These are phyloP conservation scores for Gaeumannomyces sp. DNA, from an alignment of 2,329 filamentous ascomycete genomes.

Conservation along the genomic window DNA sequence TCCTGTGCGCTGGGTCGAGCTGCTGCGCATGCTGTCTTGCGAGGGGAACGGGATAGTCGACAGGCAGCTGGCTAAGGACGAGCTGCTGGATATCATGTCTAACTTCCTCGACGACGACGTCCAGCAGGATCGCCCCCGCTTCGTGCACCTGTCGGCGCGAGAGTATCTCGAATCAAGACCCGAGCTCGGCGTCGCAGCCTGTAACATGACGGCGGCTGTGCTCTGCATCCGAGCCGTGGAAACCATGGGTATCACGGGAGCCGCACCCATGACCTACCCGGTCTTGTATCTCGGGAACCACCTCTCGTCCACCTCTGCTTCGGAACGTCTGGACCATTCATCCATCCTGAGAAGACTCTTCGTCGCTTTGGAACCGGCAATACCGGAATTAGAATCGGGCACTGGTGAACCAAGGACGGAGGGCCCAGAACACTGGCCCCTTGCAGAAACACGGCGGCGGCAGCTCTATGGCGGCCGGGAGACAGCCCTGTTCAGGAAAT, in stretches of 20 bases:
- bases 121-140: background rate
- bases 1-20: background rate
- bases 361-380: too few species aligned
- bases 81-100: background rate
- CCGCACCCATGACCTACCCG: background rate
- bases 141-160: background rate
- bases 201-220: background rate
- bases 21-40: background rate
- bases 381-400: too few species aligned
- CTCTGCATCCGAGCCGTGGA: background rate
- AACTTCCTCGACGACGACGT: conserved; percentile 1
- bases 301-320: background rate
- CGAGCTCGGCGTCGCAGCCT: background rate
- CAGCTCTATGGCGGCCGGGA: too few species aligned
- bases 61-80: background rate
- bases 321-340: background rate
- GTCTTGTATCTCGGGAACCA: background rate
- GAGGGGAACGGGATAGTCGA: background rate
- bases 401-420: too few species aligned
- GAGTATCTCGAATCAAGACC: background rate
- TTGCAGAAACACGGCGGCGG: too few species aligned
- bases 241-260: background rate
- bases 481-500: background rate
- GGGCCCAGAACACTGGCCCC: too few species aligned
- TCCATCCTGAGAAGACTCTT: background rate